These are phyloP conservation scores for Fistulinella staudtii DNA, from an alignment of 1,284 basidiomycete species.

Conservation along the genomic window DNA sequence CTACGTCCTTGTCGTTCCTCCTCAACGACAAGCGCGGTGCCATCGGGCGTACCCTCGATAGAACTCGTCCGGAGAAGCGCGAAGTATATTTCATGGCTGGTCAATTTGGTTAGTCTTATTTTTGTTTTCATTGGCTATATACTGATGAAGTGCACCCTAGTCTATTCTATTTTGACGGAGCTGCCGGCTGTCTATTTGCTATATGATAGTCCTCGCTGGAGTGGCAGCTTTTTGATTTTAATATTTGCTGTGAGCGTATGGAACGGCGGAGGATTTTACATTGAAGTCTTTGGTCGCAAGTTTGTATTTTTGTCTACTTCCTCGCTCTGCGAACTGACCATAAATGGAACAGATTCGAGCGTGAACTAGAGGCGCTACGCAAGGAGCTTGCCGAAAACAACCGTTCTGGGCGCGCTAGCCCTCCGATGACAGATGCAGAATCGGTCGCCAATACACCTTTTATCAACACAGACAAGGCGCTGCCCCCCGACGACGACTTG, in stretches of 20 bases:
- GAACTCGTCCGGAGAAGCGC: constrained; percentile 58
- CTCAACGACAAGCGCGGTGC: constrained; percentile 81
- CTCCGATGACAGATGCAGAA: constrained; percentile 39
- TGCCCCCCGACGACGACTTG: constrained; percentile 17
- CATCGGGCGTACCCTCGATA: constrained; percentile 69
- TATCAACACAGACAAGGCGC: constrained; percentile 22
- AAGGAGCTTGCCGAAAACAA: constrained; percentile 76
- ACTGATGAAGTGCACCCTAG: constrained; percentile 36
- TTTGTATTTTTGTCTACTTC: constrained; percentile 39
- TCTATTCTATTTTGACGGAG: constrained; percentile 84
- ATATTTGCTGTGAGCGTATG: constrained; percentile 82
- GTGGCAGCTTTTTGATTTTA: constrained; percentile 69
- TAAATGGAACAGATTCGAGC: constrained; percentile 65
- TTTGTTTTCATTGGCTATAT: neutral
- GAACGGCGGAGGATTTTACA: constrained; percentile 86
- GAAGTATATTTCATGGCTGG: constrained; percentile 79
- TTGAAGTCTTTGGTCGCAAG: constrained; percentile 95
- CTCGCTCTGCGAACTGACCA: constrained; percentile 6
- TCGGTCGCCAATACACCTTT: constrained; percentile 34
- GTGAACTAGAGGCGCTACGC: constrained; percentile 81
- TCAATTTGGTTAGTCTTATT: constrained; percentile 63
- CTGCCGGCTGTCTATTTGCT: constrained; percentile 80
- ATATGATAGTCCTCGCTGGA: constrained; percentile 73
- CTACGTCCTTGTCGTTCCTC: constrained; percentile 82
- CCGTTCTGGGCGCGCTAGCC: constrained; percentile 53